phyloP scores from a whole-genome alignment of 805 yeast genomes.

The Saccharomycopsis fibuligera region DNA sequence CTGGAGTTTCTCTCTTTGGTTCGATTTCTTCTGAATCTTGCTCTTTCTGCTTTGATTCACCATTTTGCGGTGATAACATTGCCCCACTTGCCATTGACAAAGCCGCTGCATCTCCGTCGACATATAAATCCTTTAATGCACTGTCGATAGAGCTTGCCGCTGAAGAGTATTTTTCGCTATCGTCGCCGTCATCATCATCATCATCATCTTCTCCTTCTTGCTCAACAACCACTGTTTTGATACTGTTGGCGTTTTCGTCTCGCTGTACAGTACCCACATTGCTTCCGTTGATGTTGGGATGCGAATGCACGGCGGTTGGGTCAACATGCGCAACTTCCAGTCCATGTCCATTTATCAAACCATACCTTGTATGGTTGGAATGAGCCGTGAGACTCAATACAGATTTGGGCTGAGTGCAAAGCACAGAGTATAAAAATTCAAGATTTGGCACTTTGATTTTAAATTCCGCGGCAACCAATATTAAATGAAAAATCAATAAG shows the following conservation, averaged over 20 bases:
- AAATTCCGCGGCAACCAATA: slow-evolving; percentile 3
- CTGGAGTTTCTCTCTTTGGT: neutral
- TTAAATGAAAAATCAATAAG: slow-evolving; percentile 6
- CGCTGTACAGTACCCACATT: neutral
- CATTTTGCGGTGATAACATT: neutral
- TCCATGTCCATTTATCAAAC: no score
- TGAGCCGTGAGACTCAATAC: no score
- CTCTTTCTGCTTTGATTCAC: neutral
- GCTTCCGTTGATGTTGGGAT: neutral
- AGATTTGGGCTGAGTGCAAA: neutral
- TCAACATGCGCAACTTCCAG: no score
- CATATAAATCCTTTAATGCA: neutral
- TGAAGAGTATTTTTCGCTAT: neutral
- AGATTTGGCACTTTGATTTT: slow-evolving; percentile 7
- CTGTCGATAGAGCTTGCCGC: neutral
- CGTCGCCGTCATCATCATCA: neutral
- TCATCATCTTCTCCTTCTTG: neutral
- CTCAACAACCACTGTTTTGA: neutral
- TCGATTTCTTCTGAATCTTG: neutral
- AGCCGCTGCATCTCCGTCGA: neutral
- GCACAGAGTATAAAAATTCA: slow-evolving; percentile 7
- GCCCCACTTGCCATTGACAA: neutral
- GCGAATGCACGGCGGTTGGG: neutral
- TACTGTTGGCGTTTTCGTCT: neutral
- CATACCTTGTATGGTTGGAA: no score